Conservation (phyloP, 2,329 filamentous ascomycete genomes). For the Trichoderma sp. region DNA sequence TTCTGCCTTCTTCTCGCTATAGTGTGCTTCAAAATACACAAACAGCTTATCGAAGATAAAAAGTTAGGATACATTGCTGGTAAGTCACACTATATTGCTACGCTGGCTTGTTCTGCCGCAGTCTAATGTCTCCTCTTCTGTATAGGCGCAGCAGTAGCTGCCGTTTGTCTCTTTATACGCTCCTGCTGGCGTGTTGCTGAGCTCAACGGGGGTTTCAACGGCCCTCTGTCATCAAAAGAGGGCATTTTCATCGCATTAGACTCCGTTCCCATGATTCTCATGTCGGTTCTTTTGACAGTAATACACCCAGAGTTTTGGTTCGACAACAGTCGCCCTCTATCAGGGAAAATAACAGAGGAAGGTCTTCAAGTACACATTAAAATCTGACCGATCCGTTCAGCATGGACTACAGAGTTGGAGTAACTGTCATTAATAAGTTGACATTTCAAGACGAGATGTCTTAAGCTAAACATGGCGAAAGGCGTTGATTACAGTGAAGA, state of each 20-base stretch:
- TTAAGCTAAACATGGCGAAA: background rate
- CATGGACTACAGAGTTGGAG: background rate
- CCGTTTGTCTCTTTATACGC: constrained; percentile 7
- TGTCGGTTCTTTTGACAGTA: constrained; percentile 6
- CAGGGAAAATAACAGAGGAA: background rate
- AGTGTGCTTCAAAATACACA: background rate
- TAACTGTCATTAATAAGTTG: background rate
- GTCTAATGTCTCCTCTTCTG: background rate
- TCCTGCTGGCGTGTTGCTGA: constrained; percentile 13
- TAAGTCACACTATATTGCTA: background rate
- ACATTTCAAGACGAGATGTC: background rate
- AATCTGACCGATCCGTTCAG: background rate
- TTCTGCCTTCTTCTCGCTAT: background rate
- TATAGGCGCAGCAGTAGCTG: background rate
- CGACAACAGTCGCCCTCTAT: background rate
- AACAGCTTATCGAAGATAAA: background rate
- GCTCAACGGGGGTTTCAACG: constrained; percentile 10
- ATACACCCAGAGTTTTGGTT: constrained; percentile 18
- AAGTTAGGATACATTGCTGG: background rate
- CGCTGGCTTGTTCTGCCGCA: background rate
- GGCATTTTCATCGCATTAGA: constrained; percentile 7
- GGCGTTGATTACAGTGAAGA: background rate
- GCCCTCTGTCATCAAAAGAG: background rate
- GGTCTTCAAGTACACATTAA: background rate
- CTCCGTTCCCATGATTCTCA: constrained; percentile 8